Evolutionary conservation across 1,284 basidiomycete genomes (phyloP).

Genomic region (Cryptococcus sp.): DNA sequence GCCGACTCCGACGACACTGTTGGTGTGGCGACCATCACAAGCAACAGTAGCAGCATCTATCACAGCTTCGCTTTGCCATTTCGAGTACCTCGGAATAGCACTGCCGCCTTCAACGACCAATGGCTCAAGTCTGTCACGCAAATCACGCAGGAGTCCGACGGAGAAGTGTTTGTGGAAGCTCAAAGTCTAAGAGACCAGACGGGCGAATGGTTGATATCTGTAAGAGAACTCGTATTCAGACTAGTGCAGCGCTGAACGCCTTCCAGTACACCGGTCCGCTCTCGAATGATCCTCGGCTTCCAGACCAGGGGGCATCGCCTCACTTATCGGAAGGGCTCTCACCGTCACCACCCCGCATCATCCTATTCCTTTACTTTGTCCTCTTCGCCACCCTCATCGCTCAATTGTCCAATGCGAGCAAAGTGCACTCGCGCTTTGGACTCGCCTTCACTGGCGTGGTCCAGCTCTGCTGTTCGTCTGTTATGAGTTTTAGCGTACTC

Average conservation of each 20-base stretch:
- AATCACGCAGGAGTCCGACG: slow-evolving; percentile 24
- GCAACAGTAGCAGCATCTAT: slow-evolving; percentile 22
- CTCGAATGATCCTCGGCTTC: not conserved
- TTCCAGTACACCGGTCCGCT: not conserved
- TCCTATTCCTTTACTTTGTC: slow-evolving; percentile 75
- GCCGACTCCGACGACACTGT: not conserved
- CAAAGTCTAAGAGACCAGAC: slow-evolving; percentile 20
- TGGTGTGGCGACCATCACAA: slow-evolving; percentile 3
- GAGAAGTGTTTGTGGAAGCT: slow-evolving; percentile 44
- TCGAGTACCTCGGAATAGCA: slow-evolving; percentile 20
- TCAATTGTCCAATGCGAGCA: slow-evolving; percentile 74
- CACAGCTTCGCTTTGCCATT: slow-evolving; percentile 35
- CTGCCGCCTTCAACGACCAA: slow-evolving; percentile 21
- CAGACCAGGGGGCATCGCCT: not conserved
- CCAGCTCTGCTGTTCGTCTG: slow-evolving; percentile 85
- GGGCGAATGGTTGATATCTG: slow-evolving; percentile 32
- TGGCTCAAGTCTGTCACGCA: slow-evolving; percentile 25
- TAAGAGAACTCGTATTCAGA: slow-evolving; percentile 20
- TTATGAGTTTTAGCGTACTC: slow-evolving; percentile 83
- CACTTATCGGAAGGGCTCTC: too few species aligned
- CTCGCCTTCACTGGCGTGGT: slow-evolving; percentile 90
- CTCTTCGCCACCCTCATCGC: slow-evolving; percentile 77
- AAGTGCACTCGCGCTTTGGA: slow-evolving; percentile 87
- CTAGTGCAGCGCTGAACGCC: not conserved
- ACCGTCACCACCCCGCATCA: slow-evolving; percentile 55